These are phyloP conservation scores for Vitis hybrid DNA, from an alignment of 177 flowering plant species.

Conservation along the genomic window DNA sequence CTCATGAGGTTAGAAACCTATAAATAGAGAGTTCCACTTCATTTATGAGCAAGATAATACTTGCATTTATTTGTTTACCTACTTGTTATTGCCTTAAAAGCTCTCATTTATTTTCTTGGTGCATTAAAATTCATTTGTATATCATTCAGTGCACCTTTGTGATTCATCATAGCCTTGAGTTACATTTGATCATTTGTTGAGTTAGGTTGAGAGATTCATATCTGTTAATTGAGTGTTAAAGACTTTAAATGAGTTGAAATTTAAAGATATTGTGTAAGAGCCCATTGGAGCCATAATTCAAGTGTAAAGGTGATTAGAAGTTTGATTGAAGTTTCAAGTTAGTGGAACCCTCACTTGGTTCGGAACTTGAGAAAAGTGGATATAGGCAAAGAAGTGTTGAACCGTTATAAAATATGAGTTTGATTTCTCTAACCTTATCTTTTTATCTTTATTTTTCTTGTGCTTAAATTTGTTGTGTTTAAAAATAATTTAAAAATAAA, in stretches of 20 bases:
- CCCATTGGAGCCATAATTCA: rapidly evolving
- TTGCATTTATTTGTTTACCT: too few relatives aligned
- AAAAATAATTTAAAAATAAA: too few relatives aligned
- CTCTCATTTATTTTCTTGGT: rapidly evolving
- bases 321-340: rapidly evolving
- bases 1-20: rapidly evolving
- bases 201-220: too few relatives aligned
- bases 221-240: too few relatives aligned
- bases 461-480: too few relatives aligned
- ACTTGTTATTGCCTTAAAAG: too few relatives aligned
- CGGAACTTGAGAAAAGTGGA: rapidly evolving
- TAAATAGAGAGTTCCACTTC: rapidly evolving
- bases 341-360: rapidly evolving
- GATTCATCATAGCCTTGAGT: rapidly evolving
- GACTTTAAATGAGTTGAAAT: too few relatives aligned
- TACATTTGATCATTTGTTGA: too few relatives aligned
- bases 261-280: rapidly evolving
- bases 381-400: rapidly evolving
- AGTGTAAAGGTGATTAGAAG: too few relatives aligned
- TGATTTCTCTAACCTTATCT: rapidly evolving
- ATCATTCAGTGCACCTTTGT: too few relatives aligned
- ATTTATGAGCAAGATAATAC: rapidly evolving
- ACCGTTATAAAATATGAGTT: too few relatives aligned
- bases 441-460: rapidly evolving
- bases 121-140: rapidly evolving